Conservation (phyloP, 768 basidiomycete genomes). For the Boletus rubroflammeus region DNA sequence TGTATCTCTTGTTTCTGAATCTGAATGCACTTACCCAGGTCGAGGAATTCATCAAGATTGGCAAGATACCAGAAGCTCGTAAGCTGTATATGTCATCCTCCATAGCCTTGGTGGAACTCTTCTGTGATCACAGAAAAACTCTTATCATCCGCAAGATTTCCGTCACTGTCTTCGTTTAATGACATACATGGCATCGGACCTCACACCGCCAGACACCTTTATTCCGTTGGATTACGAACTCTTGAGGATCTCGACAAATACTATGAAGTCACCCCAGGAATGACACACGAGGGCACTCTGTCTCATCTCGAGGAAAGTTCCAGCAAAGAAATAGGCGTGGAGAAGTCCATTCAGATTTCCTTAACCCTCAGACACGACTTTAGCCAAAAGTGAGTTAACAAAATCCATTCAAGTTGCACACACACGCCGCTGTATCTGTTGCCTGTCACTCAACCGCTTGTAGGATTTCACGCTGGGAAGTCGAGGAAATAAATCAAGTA, state of each 20-base stretch:
- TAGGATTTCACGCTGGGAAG: conserved; percentile 73
- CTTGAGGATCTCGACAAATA: conserved; percentile 66
- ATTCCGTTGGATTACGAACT: conserved; percentile 61
- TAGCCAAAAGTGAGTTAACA: conserved; percentile 37
- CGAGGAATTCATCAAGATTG: conserved; percentile 54
- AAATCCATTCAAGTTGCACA: background rate
- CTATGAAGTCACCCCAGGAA: conserved; percentile 43
- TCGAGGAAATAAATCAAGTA: conserved; percentile 67
- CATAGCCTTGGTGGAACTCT: background rate
- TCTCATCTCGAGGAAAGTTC: conserved; percentile 21
- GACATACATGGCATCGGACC: conserved; percentile 75
- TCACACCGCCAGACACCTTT: conserved; percentile 61
- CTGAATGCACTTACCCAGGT: conserved; percentile 39
- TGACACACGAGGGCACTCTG: conserved; percentile 25
- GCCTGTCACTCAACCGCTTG: background rate
- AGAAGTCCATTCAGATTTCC: conserved; percentile 51
- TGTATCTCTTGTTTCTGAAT: background rate
- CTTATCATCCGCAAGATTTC: conserved; percentile 48
- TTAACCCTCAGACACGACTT: conserved; percentile 60
- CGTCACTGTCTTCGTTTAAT: conserved; percentile 53
- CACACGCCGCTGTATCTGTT: background rate
- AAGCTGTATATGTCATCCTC: conserved; percentile 14
- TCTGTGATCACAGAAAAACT: conserved; percentile 41
- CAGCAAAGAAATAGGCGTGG: conserved; percentile 25
- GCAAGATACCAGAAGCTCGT: conserved; percentile 59